Conservation (phyloP, 2,329 filamentous ascomycete species). For the Balansia obtecta region DNA sequence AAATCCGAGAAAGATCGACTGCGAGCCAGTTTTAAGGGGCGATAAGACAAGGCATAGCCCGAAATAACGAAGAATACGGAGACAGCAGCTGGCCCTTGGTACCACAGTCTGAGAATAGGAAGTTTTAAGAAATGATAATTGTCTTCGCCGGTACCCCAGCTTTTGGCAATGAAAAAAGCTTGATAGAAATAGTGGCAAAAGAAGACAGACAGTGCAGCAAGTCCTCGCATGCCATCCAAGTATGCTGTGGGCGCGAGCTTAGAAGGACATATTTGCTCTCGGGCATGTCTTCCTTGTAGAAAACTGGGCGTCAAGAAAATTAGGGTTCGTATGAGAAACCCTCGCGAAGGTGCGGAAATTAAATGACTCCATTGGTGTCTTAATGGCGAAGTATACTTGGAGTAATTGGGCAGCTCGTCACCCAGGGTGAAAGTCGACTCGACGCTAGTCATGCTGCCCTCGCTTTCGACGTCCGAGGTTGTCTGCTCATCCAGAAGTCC, state of each 20-base stretch:
- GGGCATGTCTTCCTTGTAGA: conserved; percentile 30
- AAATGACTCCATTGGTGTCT: conserved; percentile 17
- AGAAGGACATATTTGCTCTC: conserved; percentile 27
- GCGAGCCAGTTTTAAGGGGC: conserved; percentile 34
- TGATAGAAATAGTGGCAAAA: conserved; percentile 46
- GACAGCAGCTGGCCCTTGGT: conserved; percentile 43
- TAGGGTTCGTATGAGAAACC: conserved; percentile 23
- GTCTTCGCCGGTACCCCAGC: conserved; percentile 31
- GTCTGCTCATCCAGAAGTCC: conserved; percentile 31
- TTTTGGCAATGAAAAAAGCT: conserved; percentile 36
- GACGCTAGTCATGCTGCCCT: conserved; percentile 24
- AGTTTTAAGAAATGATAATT: conserved; percentile 37
- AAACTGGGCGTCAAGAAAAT: conserved; percentile 43
- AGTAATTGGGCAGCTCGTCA: conserved; percentile 6
- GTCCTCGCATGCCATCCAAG: conserved; percentile 44
- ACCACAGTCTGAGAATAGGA: conserved; percentile 40
- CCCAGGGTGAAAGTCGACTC: conserved; percentile 21
- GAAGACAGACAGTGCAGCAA: conserved; percentile 43
- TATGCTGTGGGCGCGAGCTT: conserved; percentile 41
- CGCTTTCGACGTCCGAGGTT: conserved; percentile 32
- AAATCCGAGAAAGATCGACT: conserved; percentile 26
- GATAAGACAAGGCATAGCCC: conserved; percentile 46
- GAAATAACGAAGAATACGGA: conserved; percentile 51
- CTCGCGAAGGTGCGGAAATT: conserved; percentile 23
- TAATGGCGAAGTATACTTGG: conserved; percentile 14